These are phyloP conservation scores for Bodo saltans DNA, from an alignment of 78 protist genomes.

Conservation along the genomic window DNA sequence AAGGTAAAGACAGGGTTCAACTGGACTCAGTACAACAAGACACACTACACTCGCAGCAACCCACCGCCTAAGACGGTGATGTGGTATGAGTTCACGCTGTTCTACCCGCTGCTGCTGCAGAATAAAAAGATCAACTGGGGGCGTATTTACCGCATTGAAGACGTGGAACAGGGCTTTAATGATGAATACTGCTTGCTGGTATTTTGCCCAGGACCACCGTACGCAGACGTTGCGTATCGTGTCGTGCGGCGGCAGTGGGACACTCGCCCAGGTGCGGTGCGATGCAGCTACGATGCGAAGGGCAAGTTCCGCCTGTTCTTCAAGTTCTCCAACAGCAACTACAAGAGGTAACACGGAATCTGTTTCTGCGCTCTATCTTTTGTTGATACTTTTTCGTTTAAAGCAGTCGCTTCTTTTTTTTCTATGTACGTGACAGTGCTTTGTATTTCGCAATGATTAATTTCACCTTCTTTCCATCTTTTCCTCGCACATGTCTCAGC, in stretches of 20 bases:
- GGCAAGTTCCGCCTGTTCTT: constrained; percentile 91
- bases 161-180: constrained; percentile 24
- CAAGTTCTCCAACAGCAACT: constrained; percentile 80
- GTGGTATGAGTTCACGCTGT: constrained; percentile 96
- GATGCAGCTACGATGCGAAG: constrained; percentile 71
- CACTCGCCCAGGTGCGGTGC: constrained; percentile 48
- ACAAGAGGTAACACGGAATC: constrained; percentile 84
- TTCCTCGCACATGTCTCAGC: no score
- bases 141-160: constrained; percentile 42
- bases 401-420: no score
- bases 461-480: no score
- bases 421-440: no score
- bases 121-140: constrained; percentile 66
- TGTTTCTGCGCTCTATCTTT: no score
- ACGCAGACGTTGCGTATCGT: constrained; percentile 94
- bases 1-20: constrained; percentile 90
- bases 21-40: constrained; percentile 90
- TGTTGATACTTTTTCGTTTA: no score
- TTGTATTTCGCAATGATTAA: no score
- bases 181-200: constrained; percentile 60
- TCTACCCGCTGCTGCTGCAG: constrained; percentile 94
- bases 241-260: constrained; percentile 85
- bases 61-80: constrained; percentile 98
- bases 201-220: constrained; percentile 95
- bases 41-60: constrained; percentile 94